These are phyloP conservation scores for Allomyces macrogynus DNA, from an alignment of 192 early-diverging fungal species.

Conservation along the genomic window DNA sequence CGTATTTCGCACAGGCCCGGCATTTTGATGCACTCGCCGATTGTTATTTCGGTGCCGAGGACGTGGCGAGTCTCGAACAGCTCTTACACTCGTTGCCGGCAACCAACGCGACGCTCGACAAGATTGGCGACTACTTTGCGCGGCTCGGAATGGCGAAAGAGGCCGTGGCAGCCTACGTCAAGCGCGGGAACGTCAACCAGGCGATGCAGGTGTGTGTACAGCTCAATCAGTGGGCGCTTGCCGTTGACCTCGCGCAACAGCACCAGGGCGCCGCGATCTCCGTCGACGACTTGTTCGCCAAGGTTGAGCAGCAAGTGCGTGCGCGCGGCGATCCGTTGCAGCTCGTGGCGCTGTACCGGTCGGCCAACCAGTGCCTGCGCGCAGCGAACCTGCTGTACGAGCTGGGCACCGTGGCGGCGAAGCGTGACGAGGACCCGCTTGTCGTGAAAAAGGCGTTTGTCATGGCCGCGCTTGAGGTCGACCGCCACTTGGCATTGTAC, in stretches of 20 bases:
- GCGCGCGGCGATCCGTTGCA: conserved; percentile 13
- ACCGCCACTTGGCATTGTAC: conserved; percentile 18
- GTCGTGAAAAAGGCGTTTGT: conserved; percentile 34
- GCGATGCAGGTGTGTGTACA: conserved; percentile 29
- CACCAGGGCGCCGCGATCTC: conserved; percentile 23
- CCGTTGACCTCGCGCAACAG: conserved; percentile 23
- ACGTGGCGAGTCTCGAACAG: conserved; percentile 26
- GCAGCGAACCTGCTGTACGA: conserved; percentile 22
- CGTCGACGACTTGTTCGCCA: conserved; percentile 15
- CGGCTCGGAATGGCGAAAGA: conserved; percentile 24
- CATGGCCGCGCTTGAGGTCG: conserved; percentile 33
- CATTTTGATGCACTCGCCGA: conserved; percentile 22
- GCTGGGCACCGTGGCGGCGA: conserved; percentile 23
- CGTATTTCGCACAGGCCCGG: conserved; percentile 30
- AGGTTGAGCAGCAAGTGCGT: conserved; percentile 21
- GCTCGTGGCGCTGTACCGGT: conserved; percentile 28
- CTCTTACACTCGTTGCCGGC: conserved; percentile 17
- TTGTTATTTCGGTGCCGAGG: conserved; percentile 27
- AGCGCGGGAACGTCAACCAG: conserved; percentile 21
- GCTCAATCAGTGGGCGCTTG: conserved; percentile 36
- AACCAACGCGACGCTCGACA: conserved; percentile 12
- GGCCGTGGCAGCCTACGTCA: conserved; percentile 22
- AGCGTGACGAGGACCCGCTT: conserved; percentile 17
- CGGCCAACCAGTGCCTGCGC: conserved; percentile 32
- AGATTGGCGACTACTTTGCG: conserved; percentile 26